phyloP scores from a whole-genome alignment of 331 rosid genomes.

The Quercus tomentella region DNA sequence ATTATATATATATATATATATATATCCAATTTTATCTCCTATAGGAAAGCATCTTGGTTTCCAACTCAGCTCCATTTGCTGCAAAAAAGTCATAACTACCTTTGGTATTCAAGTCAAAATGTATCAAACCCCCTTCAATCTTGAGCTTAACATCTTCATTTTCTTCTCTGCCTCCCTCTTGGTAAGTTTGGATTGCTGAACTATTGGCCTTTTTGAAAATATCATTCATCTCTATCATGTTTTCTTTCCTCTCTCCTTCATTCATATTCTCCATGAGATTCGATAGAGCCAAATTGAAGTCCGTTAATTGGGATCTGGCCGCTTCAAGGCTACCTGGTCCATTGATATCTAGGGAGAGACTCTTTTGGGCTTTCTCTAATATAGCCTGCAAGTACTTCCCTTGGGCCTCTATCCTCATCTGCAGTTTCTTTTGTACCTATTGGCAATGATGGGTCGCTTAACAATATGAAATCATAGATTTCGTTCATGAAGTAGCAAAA shows the following conservation, averaged over 20 bases:
- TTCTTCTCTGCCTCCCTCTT: constrained; percentile 33
- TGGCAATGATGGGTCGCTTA: neutral
- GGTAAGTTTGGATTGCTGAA: constrained; percentile 36
- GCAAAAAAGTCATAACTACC: constrained; percentile 58
- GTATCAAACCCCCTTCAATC: constrained; percentile 40
- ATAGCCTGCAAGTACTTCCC: constrained; percentile 79
- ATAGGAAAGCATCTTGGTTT: constrained; percentile 46
- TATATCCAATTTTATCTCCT: constrained; percentile 29
- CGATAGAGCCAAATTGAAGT: constrained; percentile 63
- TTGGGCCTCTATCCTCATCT: constrained; percentile 87
- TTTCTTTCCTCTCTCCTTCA: constrained; percentile 44
- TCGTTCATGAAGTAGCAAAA: neutral
- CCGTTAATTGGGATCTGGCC: constrained; percentile 58
- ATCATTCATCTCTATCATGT: constrained; percentile 28
- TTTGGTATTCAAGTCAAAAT: constrained; percentile 70
- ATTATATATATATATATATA: too few relatives aligned
- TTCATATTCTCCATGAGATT: constrained; percentile 64
- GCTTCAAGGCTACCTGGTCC: constrained; percentile 43
- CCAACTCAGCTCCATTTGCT: constrained; percentile 48
- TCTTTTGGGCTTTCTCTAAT: constrained; percentile 77
- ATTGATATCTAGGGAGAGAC: constrained; percentile 43
- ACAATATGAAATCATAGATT: neutral
- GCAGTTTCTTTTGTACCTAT: constrained; percentile 82
- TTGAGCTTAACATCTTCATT: constrained; percentile 42
- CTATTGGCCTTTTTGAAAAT: constrained; percentile 24